Evolutionary conservation across 108 stramenopile species (phyloP).

Genomic region (Nannochloropsis gaditana): DNA sequence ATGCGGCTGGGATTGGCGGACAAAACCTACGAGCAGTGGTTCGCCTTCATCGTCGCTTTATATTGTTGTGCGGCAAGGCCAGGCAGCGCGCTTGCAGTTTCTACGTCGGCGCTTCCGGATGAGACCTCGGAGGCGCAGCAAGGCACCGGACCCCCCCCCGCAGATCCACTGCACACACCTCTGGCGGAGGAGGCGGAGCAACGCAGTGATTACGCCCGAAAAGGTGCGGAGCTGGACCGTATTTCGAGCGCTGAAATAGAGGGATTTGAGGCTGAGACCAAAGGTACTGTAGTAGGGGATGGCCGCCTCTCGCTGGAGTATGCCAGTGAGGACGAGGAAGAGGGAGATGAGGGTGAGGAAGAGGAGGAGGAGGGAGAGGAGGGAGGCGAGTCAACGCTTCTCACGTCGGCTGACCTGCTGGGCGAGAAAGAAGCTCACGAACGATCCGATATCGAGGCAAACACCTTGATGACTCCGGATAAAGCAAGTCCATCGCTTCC

Average conservation of each 20-base stretch:
- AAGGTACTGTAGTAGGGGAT: background rate
- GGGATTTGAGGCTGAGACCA: too few species aligned
- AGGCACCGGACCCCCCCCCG: too few species aligned
- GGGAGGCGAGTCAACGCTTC: background rate
- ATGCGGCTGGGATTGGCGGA: background rate
- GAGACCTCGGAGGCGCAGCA: too few species aligned
- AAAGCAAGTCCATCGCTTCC: too few species aligned
- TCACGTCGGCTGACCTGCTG: too few species aligned
- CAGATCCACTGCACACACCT: too few species aligned
- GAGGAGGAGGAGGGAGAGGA: constrained; percentile 14
- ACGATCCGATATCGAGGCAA: too few species aligned
- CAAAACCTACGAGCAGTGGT: background rate
- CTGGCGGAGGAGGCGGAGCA: background rate
- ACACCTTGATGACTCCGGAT: too few species aligned
- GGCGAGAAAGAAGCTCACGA: too few species aligned
- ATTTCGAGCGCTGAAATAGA: background rate
- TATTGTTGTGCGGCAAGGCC: background rate
- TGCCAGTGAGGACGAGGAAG: background rate
- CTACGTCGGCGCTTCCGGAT: too few species aligned
- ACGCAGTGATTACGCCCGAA: background rate
- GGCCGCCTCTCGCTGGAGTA: background rate
- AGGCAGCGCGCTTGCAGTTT: too few species aligned
- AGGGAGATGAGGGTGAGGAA: background rate
- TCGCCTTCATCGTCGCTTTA: background rate
- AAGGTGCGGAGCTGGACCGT: background rate